Evolutionary conservation across 257 asterid genomes (phyloP).

Genomic region (Ilex asprella): DNA sequence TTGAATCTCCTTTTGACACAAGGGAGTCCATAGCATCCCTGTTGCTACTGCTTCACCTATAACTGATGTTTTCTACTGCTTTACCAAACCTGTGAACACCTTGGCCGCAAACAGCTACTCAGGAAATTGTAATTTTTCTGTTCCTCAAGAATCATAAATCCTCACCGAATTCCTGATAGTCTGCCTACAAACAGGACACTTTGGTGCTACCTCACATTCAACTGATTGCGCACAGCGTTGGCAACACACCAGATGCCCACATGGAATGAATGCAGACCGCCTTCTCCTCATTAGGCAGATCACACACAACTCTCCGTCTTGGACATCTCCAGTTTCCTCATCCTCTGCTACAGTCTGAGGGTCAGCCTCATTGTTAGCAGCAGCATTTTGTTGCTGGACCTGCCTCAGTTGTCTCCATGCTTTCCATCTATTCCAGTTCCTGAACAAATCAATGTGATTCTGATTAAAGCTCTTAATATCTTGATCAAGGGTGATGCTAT

Average conservation of each 20-base stretch:
- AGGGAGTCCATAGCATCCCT: too few species aligned
- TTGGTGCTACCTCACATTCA: constrained; percentile 61
- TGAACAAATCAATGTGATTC: constrained; percentile 9
- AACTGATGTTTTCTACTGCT: too few species aligned
- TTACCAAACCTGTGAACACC: too few species aligned
- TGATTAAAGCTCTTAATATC: too few species aligned
- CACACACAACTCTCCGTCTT: constrained; percentile 83
- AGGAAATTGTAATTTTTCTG: not conserved
- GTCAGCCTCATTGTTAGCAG: constrained; percentile 20
- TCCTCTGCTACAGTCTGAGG: constrained; percentile 41
- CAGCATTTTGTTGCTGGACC: constrained; percentile 30
- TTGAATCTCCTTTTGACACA: too few species aligned
- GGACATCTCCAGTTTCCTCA: constrained; percentile 51
- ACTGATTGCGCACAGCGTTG: constrained; percentile 69
- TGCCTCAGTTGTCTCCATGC: constrained; percentile 52
- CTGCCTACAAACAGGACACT: constrained; percentile 93
- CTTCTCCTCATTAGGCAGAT: constrained; percentile 76
- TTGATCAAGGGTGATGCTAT: too few species aligned
- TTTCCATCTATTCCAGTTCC: constrained; percentile 85
- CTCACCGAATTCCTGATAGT: constrained; percentile 52
- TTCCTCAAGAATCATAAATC: constrained; percentile 60
- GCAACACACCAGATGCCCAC: constrained; percentile 93
- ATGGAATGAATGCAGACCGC: constrained; percentile 78
- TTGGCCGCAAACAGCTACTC: too few species aligned
- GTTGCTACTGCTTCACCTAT: too few species aligned